A percentile compares a stretch with the other conserved stretches of the same genome.
These are phyloP conservation scores for Aspergillus arachidicola DNA, from an alignment of 2,329 filamentous ascomycete species.

Conservation along the genomic window DNA sequence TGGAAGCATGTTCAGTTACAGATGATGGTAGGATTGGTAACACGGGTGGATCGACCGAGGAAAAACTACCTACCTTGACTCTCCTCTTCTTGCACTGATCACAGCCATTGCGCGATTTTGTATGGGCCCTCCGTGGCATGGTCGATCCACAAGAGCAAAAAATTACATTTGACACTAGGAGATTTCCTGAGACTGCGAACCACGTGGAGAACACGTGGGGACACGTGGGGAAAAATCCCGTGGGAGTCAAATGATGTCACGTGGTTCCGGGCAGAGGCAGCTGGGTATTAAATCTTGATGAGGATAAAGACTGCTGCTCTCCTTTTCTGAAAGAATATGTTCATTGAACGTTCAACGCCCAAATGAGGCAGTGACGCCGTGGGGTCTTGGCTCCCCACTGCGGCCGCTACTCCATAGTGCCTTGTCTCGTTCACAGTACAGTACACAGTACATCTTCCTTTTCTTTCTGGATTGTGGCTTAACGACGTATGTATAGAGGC, in stretches of 20 bases:
- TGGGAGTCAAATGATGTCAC: neutral
- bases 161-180: neutral
- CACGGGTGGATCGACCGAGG: neutral
- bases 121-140: slow-evolving; percentile 41
- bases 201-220: slow-evolving; percentile 9
- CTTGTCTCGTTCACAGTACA: neutral
- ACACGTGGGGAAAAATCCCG: neutral
- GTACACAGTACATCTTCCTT: neutral
- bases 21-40: neutral
- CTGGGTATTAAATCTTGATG: neutral
- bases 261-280: neutral
- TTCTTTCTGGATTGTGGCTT: no score
- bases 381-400: slow-evolving; percentile 1
- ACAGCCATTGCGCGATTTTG: slow-evolving; percentile 47
- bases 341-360: neutral
- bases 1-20: neutral
- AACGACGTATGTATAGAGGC: neutral
- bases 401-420: slow-evolving; percentile 2
- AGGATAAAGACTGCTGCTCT: neutral
- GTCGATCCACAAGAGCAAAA: neutral
- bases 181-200: neutral
- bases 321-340: neutral
- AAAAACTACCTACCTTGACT: slow-evolving; percentile 38
- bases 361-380: neutral
- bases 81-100: slow-evolving; percentile 44